Evolutionary conservation across 164 flowering plant species (phyloP), one percentile per base, ranked within the genome.

Genomic region (Dillenia turbinata): DNA sequence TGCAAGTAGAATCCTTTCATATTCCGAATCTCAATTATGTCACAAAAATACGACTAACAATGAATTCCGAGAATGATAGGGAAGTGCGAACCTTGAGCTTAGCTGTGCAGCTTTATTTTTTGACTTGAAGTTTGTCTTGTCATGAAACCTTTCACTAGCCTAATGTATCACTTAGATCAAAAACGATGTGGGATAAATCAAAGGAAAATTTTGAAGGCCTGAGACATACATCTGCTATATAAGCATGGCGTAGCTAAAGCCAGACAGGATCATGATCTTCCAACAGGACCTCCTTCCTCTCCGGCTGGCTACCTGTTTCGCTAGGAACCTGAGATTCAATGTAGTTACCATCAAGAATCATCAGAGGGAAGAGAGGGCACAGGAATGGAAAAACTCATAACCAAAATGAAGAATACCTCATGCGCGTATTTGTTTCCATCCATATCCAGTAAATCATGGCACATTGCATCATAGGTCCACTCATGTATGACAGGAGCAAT

Each of bases 401-500:
- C 33, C 33, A 26, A 26, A 3, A 26, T 2, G 33, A 26, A 33
- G 63, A 68, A 44, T 73, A 90, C 99, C 95, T 92, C 99, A 45
- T 90, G 81, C 11, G 85, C 88, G 73, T 87, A 92, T 78, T 92
- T 95, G 66, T 90, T 92, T 68, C 99, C 99, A 3, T 95, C 97
- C 89, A 95, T 77, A 61, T 82, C 79, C 24, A 95, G 77, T 47
- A 95, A 76, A 74, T 95, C 98, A 77, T 85, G 98, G 73, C 98
- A 90, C 96, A 95, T 95, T 48, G 99, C 97, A 83, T 92, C 99
- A 74, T 95, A 95, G 6, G 98, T 92, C 99, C 99, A 95, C 73
- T 92, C 99, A 81, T 95, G 99, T 60, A 95, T 95, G 54, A 95
- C 74, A 53, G 99, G 99, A 60, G 99, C 97, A 78, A 95, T 87